Evolutionary conservation across 2,329 filamentous ascomycete genomes (phyloP).

Genomic region (Colletotrichum costaricense): DNA sequence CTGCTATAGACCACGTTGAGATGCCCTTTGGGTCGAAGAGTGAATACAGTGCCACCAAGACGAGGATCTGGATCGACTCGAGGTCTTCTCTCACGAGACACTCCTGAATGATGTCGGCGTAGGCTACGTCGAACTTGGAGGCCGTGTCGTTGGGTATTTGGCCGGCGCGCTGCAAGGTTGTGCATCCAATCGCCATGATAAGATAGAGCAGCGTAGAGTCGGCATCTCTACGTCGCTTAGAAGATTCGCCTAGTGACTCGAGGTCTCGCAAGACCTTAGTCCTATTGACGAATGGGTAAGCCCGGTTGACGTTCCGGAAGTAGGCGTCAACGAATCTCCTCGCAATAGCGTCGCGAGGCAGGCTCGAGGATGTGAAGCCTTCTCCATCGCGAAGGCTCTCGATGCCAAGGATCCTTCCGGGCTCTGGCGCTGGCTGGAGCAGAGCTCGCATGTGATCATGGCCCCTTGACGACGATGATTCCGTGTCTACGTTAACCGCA

Average conservation of each 20-base stretch:
- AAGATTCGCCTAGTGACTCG: conserved; percentile 42
- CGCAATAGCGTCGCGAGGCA: conserved; percentile 42
- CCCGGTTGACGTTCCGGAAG: conserved; percentile 57
- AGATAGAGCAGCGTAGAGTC: conserved; percentile 53
- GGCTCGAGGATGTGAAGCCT: conserved; percentile 19
- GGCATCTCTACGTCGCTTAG: conserved; percentile 40
- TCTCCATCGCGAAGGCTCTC: conserved; percentile 23
- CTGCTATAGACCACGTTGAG: conserved; percentile 54
- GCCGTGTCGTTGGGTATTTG: conserved; percentile 48
- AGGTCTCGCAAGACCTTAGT: conserved; percentile 47
- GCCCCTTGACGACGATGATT: conserved; percentile 21
- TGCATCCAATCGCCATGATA: conserved; percentile 59
- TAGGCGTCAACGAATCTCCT: conserved; percentile 55
- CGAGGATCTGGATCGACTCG: conserved; percentile 53
- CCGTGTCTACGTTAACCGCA: conserved; percentile 17
- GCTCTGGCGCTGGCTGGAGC: conserved; percentile 21
- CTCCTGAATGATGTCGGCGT: conserved; percentile 53
- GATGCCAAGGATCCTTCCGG: conserved; percentile 20
- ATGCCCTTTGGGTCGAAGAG: conserved; percentile 54
- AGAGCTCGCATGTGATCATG: conserved; percentile 23
- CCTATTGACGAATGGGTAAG: conserved; percentile 57
- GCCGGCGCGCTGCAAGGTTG: conserved; percentile 55
- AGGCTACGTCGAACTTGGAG: conserved; percentile 49
- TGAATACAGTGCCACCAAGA: conserved; percentile 55
- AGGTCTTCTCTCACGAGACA: conserved; percentile 49